Evolutionary conservation across 345 rosid species (phyloP).

Genomic region (Pugionium dolabratum): DNA sequence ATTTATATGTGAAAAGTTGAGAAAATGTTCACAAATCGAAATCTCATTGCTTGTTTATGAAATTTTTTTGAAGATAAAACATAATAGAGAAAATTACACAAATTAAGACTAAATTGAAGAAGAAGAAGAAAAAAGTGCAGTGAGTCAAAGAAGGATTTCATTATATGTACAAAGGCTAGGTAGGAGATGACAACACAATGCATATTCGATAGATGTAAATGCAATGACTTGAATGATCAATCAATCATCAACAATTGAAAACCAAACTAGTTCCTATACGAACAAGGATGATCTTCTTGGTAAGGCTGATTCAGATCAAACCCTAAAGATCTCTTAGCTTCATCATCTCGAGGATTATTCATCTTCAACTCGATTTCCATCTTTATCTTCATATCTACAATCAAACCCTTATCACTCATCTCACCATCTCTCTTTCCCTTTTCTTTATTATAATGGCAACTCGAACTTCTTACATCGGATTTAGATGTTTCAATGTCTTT

Average conservation of each 20-base stretch:
- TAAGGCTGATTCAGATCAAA: slow-evolving; percentile 38
- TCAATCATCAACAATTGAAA: neutral
- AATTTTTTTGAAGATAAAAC: too few relatives aligned
- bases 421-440: slow-evolving; percentile 1
- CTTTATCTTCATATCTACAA: slow-evolving; percentile 35
- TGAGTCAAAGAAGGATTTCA: too few relatives aligned
- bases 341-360: slow-evolving; percentile 1
- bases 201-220: slow-evolving; percentile 15
- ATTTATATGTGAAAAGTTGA: neutral
- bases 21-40: neutral
- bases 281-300: slow-evolving; percentile 20
- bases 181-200: slow-evolving; percentile 27
- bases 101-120: too few relatives aligned
- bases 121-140: neutral
- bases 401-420: slow-evolving; percentile 14
- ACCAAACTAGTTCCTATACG: slow-evolving; percentile 1
- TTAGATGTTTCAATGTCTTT: slow-evolving; percentile 11
- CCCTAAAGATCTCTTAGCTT: slow-evolving; percentile 29
- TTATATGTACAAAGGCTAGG: too few relatives aligned
- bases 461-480: slow-evolving; percentile 28
- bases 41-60: neutral
- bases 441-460: slow-evolving; percentile 1
- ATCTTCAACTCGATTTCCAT: slow-evolving; percentile 14
- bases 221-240: slow-evolving; percentile 11
- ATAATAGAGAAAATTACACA: too few relatives aligned